Conservation (phyloP, 2,329 filamentous ascomycete species). For the Lachnellula suecica region DNA sequence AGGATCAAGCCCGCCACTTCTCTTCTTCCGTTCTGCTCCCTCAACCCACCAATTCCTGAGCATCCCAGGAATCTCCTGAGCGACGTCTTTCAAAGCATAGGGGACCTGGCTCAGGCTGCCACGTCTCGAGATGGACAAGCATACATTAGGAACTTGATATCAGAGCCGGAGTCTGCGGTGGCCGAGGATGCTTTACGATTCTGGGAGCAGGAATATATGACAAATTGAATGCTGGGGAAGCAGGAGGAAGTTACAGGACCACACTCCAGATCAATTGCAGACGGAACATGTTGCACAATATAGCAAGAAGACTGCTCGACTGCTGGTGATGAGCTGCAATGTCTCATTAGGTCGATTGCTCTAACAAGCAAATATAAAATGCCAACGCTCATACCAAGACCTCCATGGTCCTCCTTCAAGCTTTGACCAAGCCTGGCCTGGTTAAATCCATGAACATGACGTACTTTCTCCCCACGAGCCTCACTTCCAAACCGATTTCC, state of each 20-base stretch:
- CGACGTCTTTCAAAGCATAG: conserved; percentile 29
- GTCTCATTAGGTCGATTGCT: neutral
- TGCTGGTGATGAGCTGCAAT: neutral
- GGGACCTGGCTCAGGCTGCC: conserved; percentile 25
- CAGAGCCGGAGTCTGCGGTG: conserved; percentile 12
- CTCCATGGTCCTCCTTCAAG: neutral
- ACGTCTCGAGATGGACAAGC: conserved; percentile 23
- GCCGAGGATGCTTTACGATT: conserved; percentile 30
- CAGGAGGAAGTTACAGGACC: neutral
- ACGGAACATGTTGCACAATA: neutral
- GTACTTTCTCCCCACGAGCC: conserved; percentile 2
- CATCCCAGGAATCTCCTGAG: conserved; percentile 33
- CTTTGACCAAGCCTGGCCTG: neutral
- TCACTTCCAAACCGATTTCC: neutral
- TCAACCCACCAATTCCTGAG: conserved; percentile 27
- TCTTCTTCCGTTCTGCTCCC: conserved; percentile 31
- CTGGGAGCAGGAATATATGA: conserved; percentile 30
- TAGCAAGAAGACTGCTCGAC: neutral
- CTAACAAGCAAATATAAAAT: neutral
- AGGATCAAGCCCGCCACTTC: conserved; percentile 13
- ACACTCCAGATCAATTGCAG: neutral
- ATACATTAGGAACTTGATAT: conserved; percentile 24
- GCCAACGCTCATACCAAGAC: neutral
- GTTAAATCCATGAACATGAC: conserved; percentile 5
- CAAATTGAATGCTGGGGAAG: conserved; percentile 12